These are phyloP conservation scores for Zea luxurians DNA, from an alignment of 176 grass and related monocot species.

Conservation along the genomic window DNA sequence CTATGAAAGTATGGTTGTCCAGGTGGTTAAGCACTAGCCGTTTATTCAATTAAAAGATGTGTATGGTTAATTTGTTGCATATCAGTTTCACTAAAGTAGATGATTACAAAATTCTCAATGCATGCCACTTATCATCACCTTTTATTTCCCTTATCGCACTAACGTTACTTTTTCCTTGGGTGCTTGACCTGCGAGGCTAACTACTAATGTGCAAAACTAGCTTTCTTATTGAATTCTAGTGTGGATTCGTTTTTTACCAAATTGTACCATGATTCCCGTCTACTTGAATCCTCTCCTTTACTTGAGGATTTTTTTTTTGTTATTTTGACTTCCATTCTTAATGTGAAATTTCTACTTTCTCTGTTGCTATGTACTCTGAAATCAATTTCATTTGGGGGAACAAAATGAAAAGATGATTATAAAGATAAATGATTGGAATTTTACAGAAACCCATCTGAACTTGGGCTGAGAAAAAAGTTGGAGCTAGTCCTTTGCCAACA, in stretches of 20 bases:
- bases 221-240: slow-evolving; percentile 41
- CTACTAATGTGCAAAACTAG: slow-evolving; percentile 27
- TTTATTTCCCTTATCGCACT: slow-evolving; percentile 35
- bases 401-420: not conserved
- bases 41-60: slow-evolving; percentile 53
- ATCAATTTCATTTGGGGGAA: not conserved
- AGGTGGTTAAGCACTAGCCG: slow-evolving; percentile 59
- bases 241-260: slow-evolving; percentile 26
- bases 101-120: slow-evolving; percentile 35
- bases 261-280: slow-evolving; percentile 1
- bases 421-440: not conserved
- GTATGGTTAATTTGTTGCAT: slow-evolving; percentile 41
- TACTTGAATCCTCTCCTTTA: slow-evolving; percentile 11
- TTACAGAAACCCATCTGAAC: slow-evolving; percentile 20
- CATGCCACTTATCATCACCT: slow-evolving; percentile 53
- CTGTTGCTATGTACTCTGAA: slow-evolving; percentile 21
- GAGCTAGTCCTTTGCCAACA: slow-evolving; percentile 10
- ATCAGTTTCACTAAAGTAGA: slow-evolving; percentile 44
- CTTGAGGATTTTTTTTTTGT: not conserved
- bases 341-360: not conserved
- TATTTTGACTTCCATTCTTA: not conserved
- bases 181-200: slow-evolving; percentile 41
- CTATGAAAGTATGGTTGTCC: slow-evolving; percentile 50
- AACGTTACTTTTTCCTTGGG: slow-evolving; percentile 34
- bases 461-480: not conserved